Conservation (phyloP, 2,329 filamentous ascomycete genomes). For the Neonectria faginata region DNA sequence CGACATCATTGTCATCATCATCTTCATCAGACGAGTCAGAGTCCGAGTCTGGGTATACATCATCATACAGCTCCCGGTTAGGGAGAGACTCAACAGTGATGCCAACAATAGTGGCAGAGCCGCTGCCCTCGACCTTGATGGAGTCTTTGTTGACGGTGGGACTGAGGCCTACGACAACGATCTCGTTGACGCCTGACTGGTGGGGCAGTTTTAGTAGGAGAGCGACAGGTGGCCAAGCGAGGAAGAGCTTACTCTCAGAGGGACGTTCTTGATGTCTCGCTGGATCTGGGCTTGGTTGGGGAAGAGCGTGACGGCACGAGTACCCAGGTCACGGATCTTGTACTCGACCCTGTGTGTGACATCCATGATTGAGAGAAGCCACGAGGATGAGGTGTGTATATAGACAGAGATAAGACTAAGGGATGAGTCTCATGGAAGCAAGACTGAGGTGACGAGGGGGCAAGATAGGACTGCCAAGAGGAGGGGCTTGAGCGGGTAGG, state of each 20-base stretch:
- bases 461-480: not conserved
- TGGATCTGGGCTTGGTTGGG: conserved; percentile 70
- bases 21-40: conserved; percentile 50
- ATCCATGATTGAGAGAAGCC: conserved; percentile 50
- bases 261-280: conserved; percentile 68
- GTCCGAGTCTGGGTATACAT: conserved; percentile 63
- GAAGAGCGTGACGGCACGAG: conserved; percentile 72
- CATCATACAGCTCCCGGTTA: conserved; percentile 66
- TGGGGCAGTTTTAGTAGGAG: conserved; percentile 5
- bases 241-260: conserved; percentile 41
- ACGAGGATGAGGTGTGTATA: not conserved
- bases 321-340: conserved; percentile 66
- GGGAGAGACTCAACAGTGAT: conserved; percentile 70
- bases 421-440: not conserved
- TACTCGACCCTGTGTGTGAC: conserved; percentile 60
- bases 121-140: conserved; percentile 70
- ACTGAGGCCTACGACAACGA: conserved; percentile 67
- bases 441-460: not conserved
- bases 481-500: not conserved
- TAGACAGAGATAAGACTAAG: not conserved
- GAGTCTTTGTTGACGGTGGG: conserved; percentile 68
- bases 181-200: conserved; percentile 67
- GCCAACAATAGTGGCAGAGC: conserved; percentile 68
- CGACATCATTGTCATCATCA: conserved; percentile 42
- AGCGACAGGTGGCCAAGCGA: too few species aligned